Base-by-base conservation (phyloP, 139 green algal species). In the Eudorina sp. region DNA sequence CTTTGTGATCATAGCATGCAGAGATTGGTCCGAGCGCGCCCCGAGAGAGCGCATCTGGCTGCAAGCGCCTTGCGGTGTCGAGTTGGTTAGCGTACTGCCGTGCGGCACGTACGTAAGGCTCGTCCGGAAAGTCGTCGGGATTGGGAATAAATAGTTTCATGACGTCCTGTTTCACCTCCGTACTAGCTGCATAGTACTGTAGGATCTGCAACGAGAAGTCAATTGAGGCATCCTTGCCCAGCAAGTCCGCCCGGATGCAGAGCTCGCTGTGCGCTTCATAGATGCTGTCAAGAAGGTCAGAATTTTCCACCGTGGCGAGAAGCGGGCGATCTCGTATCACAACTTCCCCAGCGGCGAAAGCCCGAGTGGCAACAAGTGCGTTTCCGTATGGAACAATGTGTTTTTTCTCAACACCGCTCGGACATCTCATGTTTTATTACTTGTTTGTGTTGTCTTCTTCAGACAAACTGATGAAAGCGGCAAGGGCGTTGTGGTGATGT, bases 181-280 rank as follows among this genome's bases (percentile, higher is more conserved):
- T n/a, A 19, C 46, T 53, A 3, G 80, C 80, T 8, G 60, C 60
- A 7, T 3, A 4, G 41, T 64, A 86, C 43, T 76, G 41, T 40
- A 86, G 43, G 29, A 76, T 31, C 29, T 86, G 80, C 29, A 86
- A 31, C 5, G 60, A 43, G 16, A 86, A 86, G 60, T 86, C 80
- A 19, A 86, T 62, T 11, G 60, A 77, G 2, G 80, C 80, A 70
- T 86, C 80, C 60, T 86, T 86, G 60, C 60, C 80, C 4, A 66
- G 41, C 16, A 86, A 48, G 80, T 86, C 80, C n/a, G 80, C 80
- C 5, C 80, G 60, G 29, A 86, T 62, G 29, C 60, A 29, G 14
- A 86, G n/a, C 43, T 62, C 60, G 3, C 45, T 41, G n/a, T 86
- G 80, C 1, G 80, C 60, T 0, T 64, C 80, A 29, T 51, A 86